Percentiles rank a stretch among this genome's conserved stretches.
phyloP scores from a whole-genome alignment of 495 filamentous ascomycete species.

The Recurvomyces mirabilis region DNA sequence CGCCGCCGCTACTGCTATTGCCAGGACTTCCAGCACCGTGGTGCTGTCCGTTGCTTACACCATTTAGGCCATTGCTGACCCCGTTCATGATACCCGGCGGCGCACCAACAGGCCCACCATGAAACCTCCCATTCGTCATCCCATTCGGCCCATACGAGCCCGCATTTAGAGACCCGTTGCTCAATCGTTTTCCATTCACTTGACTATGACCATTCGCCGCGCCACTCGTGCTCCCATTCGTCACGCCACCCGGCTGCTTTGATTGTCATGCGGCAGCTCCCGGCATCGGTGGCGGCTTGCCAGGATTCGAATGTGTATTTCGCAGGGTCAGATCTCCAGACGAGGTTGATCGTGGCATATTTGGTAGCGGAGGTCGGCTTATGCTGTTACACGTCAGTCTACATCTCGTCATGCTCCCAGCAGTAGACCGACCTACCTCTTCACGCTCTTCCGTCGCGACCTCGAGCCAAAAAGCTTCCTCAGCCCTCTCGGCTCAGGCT shows the following conservation, averaged over 20 bases:
- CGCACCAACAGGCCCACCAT: not conserved
- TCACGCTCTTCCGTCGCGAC: slow-evolving; percentile 6
- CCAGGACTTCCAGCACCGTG: not conserved
- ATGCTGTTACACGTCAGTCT: not conserved
- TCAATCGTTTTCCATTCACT: not conserved
- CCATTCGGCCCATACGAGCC: too few species aligned
- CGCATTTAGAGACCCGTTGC: not conserved
- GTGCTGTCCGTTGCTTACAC: not conserved
- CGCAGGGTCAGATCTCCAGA: not conserved
- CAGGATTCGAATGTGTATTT: not conserved
- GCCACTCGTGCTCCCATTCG: not conserved
- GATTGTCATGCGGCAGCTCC: slow-evolving; percentile 13
- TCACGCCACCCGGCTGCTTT: slow-evolving; percentile 18
- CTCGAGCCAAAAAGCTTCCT: slow-evolving; percentile 16
- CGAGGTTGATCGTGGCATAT: not conserved
- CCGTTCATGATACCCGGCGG: not conserved
- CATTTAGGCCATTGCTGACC: not conserved
- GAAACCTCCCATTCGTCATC: not conserved
- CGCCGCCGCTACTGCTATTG: slow-evolving; percentile 9
- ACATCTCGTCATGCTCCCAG: not conserved
- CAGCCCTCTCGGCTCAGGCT: slow-evolving; percentile 10
- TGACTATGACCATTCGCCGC: slow-evolving; percentile 2
- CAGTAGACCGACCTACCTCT: slow-evolving; percentile 11
- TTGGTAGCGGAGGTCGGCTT: slow-evolving; percentile 1
- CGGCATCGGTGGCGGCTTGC: slow-evolving; percentile 5